Conservation (phyloP, 805 yeast species). For the Spathaspora girioi region DNA sequence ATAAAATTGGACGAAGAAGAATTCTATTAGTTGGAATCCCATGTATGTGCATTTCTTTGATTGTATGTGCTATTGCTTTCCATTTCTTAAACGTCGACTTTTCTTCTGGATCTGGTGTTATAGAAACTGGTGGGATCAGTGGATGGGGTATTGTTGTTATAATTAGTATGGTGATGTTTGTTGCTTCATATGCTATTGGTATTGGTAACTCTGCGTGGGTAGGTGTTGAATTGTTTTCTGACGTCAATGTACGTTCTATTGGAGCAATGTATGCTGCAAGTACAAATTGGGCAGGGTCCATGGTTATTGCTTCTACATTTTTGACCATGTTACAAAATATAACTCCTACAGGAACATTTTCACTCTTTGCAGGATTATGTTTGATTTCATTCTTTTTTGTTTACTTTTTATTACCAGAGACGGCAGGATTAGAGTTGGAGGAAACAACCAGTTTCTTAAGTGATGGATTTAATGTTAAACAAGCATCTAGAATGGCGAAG, state of each 20-base stretch:
- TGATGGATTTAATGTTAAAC: conserved; percentile 81
- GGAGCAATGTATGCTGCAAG: conserved; percentile 92
- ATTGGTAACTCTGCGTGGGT: conserved; percentile 99
- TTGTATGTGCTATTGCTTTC: conserved; percentile 86
- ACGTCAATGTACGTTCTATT: conserved; percentile 80
- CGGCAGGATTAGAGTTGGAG: conserved; percentile 85
- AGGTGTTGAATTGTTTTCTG: conserved; percentile 92
- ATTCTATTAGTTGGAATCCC: conserved; percentile 80
- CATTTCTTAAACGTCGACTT: conserved; percentile 72
- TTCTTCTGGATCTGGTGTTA: conserved; percentile 41
- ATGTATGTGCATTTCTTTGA: conserved; percentile 73
- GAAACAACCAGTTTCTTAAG: conserved; percentile 80
- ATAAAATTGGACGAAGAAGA: conserved; percentile 81
- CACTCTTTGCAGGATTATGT: conserved; percentile 82
- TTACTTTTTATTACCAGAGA: conserved; percentile 86
- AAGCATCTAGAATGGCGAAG: conserved; percentile 34
- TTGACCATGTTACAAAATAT: conserved; percentile 90
- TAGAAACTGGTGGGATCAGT: conserved; percentile 43
- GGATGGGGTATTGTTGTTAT: conserved; percentile 90
- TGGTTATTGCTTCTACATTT: conserved; percentile 86
- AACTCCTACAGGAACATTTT: conserved; percentile 93
- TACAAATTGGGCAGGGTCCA: conserved; percentile 92
- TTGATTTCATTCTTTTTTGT: conserved; percentile 68
- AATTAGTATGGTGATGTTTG: conserved; percentile 79
- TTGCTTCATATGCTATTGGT: conserved; percentile 89